Conservation (phyloP, 2,329 filamentous ascomycete genomes). For the Shiraia sp. region DNA sequence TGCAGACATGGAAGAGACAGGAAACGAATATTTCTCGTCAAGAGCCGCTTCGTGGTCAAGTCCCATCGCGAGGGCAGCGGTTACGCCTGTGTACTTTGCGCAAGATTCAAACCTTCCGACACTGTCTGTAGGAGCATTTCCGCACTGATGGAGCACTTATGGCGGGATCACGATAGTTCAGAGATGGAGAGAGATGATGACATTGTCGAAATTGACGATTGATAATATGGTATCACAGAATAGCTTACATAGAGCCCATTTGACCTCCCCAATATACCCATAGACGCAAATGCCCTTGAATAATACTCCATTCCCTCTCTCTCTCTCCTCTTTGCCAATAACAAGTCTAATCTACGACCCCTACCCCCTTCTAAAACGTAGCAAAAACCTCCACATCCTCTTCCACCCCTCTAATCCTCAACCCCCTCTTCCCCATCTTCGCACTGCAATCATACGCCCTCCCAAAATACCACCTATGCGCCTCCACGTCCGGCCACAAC, state of each 20-base stretch:
- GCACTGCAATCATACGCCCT: slow-evolving; percentile 26
- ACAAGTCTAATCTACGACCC: no score
- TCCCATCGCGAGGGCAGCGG: slow-evolving; percentile 32
- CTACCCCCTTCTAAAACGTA: slow-evolving; percentile 8
- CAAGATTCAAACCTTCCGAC: slow-evolving; percentile 25
- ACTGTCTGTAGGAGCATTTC: slow-evolving; percentile 29
- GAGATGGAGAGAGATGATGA: slow-evolving; percentile 35
- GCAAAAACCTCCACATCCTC: slow-evolving; percentile 15
- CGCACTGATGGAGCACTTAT: slow-evolving; percentile 39
- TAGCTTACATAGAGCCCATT: background rate
- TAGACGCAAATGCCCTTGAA: background rate
- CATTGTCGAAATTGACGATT: slow-evolving; percentile 21
- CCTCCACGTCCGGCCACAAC: slow-evolving; percentile 32
- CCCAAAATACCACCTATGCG: slow-evolving; percentile 44
- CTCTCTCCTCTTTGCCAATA: background rate
- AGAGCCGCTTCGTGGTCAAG: slow-evolving; percentile 38
- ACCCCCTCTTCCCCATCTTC: slow-evolving; percentile 9
- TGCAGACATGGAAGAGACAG: slow-evolving; percentile 8
- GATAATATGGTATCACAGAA: background rate
- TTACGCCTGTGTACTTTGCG: slow-evolving; percentile 38
- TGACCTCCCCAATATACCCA: background rate
- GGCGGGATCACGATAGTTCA: slow-evolving; percentile 33
- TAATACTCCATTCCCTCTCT: background rate
- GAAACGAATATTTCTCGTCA: slow-evolving; percentile 26
- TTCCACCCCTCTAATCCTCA: slow-evolving; percentile 10